A percentile compares a stretch with the other conserved stretches of the same genome.
These are phyloP conservation scores for Medicago ruthenica DNA, from an alignment of 306 rosid genomes.

Conservation along the genomic window DNA sequence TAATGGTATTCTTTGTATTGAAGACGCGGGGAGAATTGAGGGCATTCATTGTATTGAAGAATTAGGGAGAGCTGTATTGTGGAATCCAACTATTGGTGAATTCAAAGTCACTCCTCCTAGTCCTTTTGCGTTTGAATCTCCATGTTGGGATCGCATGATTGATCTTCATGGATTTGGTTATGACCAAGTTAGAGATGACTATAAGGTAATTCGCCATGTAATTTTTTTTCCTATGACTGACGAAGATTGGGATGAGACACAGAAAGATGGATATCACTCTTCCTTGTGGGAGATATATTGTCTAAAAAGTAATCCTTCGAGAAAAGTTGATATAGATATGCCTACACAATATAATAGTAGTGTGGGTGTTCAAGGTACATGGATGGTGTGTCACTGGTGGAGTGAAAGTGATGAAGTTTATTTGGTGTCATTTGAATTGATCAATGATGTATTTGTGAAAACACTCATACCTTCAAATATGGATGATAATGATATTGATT, in stretches of 20 bases:
- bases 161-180: background rate
- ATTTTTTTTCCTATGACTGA: background rate
- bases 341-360: fast-evolving
- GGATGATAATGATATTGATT: background rate
- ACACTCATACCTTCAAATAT: background rate
- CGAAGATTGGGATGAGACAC: background rate
- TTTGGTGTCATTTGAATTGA: background rate
- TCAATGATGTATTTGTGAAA: background rate
- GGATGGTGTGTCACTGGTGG: slow-evolving; percentile 2
- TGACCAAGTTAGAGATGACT: background rate
- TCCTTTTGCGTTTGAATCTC: background rate
- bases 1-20: background rate
- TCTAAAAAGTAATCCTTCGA: background rate
- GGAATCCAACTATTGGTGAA: background rate
- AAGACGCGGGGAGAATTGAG: background rate
- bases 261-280: background rate
- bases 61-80: background rate
- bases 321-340: background rate
- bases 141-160: background rate
- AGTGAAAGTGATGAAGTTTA: background rate
- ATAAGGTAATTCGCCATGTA: background rate
- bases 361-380: background rate
- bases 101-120: background rate
- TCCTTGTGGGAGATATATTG: background rate
- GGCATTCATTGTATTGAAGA: background rate